These are phyloP conservation scores for Cutaneotrichosporon dermatis DNA, from an alignment of 1,284 basidiomycete species.

Conservation along the genomic window DNA sequence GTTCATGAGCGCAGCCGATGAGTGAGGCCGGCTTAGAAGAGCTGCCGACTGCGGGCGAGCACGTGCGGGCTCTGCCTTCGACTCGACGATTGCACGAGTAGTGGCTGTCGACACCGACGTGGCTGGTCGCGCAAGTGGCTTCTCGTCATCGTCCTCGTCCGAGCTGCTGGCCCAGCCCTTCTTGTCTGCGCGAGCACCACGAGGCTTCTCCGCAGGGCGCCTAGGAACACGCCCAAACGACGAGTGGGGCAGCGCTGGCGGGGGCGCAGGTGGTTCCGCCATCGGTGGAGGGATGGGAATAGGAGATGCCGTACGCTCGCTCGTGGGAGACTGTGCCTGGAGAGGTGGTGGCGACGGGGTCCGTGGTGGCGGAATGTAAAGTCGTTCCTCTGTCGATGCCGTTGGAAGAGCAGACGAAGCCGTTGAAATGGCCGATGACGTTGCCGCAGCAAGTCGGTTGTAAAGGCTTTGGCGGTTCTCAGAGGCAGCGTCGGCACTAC, in stretches of 20 bases:
- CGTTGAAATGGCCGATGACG: constrained; percentile 4
- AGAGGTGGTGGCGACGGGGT: constrained; percentile 7
- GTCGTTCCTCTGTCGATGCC: not conserved
- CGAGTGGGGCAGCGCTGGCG: constrained; percentile 14
- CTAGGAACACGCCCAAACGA: constrained; percentile 17
- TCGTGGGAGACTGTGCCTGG: constrained; percentile 5
- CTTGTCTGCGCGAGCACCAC: not conserved
- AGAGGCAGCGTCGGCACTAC: not conserved
- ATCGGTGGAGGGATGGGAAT: constrained; percentile 11
- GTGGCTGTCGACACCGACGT: not conserved
- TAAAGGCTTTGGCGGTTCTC: constrained; percentile 14
- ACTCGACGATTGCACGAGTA: not conserved
- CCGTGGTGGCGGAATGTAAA: constrained; percentile 14
- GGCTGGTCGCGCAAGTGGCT: constrained; percentile 1
- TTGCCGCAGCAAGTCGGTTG: constrained; percentile 13
- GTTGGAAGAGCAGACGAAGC: not conserved
- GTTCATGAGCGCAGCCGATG: not conserved
- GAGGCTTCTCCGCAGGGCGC: constrained; percentile 3
- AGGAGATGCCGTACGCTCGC: constrained; percentile 18
- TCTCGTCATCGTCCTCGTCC: constrained; percentile 18
- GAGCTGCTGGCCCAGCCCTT: constrained; percentile 21
- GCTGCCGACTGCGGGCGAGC: not conserved
- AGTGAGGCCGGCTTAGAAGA: not conserved
- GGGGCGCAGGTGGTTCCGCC: constrained; percentile 8
- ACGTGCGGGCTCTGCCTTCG: no score